Conservation (phyloP, 1,284 basidiomycete species). For the Xanthoconium separans region DNA sequence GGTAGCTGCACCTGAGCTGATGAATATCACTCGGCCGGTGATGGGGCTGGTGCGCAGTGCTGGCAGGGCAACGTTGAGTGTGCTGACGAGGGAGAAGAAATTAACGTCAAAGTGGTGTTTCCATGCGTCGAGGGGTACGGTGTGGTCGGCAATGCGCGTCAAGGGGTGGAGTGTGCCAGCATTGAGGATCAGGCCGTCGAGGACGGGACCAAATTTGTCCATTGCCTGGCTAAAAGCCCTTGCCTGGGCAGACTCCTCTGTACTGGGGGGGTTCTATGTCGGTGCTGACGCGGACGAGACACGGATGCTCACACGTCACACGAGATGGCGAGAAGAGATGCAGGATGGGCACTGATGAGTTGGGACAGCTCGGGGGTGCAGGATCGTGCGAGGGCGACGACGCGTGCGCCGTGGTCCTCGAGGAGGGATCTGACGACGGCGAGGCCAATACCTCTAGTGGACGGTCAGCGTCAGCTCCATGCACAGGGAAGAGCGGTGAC, state of each 20-base stretch:
- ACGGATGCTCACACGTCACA: conserved; percentile 68
- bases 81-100: conserved; percentile 76
- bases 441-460: conserved; percentile 76
- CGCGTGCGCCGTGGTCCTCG: conserved; percentile 56
- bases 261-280: conserved; percentile 36
- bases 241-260: conserved; percentile 57
- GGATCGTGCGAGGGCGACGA: conserved; percentile 77
- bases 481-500: conserved; percentile 32
- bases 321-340: conserved; percentile 53
- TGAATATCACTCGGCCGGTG: conserved; percentile 71
- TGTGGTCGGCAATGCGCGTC: conserved; percentile 39
- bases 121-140: conserved; percentile 49
- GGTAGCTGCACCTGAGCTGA: conserved; percentile 80
- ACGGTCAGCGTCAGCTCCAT: conserved; percentile 8
- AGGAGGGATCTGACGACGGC: conserved; percentile 67
- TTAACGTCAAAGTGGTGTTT: conserved; percentile 76
- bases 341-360: conserved; percentile 44
- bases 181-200: conserved; percentile 80
- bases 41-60: conserved; percentile 58
- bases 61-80: conserved; percentile 66
- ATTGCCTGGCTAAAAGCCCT: conserved; percentile 48
- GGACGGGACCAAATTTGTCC: conserved; percentile 49
- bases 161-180: conserved; percentile 68
- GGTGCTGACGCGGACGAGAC: not conserved
- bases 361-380: conserved; percentile 58